Conservation (phyloP, 495 filamentous ascomycete genomes). For the Penicillium macrosclerotiorum region DNA sequence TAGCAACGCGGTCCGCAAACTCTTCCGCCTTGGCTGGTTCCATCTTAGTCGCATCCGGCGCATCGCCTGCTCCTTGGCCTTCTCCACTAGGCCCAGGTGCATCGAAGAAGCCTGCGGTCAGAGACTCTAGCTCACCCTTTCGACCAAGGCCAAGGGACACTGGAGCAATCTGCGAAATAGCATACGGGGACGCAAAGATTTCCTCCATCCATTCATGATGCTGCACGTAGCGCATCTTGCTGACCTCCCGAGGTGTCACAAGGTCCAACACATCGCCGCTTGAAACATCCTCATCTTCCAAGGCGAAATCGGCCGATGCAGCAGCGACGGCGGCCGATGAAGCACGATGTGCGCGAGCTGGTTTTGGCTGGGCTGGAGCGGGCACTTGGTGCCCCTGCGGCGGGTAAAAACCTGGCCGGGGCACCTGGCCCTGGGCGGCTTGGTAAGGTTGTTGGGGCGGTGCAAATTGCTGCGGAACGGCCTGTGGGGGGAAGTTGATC, state of each 20-base stretch:
- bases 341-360: slow-evolving; percentile 39
- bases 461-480: slow-evolving; percentile 37
- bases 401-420: slow-evolving; percentile 40
- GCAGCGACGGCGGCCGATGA: slow-evolving; percentile 34
- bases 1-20: slow-evolving; percentile 70
- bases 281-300: slow-evolving; percentile 85
- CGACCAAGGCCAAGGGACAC: slow-evolving; percentile 83
- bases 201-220: slow-evolving; percentile 99
- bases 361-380: slow-evolving; percentile 30
- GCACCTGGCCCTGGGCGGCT: slow-evolving; percentile 10
- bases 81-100: slow-evolving; percentile 46
- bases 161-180: slow-evolving; percentile 78
- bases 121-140: slow-evolving; percentile 74
- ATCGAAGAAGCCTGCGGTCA: slow-evolving; percentile 80
- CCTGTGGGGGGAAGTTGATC: slow-evolving; percentile 64
- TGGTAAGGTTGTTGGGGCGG: slow-evolving; percentile 33
- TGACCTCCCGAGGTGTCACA: slow-evolving; percentile 83
- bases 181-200: slow-evolving; percentile 83
- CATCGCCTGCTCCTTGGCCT: slow-evolving; percentile 36
- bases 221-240: slow-evolving; percentile 78
- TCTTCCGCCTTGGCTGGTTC: slow-evolving; percentile 67
- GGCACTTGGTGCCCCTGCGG: slow-evolving; percentile 30
- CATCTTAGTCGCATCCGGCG: slow-evolving; percentile 58
- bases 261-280: slow-evolving; percentile 85
- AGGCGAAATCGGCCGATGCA: slow-evolving; percentile 49